Evolutionary conservation across 208 protist genomes (phyloP), one percentile per base, ranked within the genome.

Genomic region (Leishmania major): DNA sequence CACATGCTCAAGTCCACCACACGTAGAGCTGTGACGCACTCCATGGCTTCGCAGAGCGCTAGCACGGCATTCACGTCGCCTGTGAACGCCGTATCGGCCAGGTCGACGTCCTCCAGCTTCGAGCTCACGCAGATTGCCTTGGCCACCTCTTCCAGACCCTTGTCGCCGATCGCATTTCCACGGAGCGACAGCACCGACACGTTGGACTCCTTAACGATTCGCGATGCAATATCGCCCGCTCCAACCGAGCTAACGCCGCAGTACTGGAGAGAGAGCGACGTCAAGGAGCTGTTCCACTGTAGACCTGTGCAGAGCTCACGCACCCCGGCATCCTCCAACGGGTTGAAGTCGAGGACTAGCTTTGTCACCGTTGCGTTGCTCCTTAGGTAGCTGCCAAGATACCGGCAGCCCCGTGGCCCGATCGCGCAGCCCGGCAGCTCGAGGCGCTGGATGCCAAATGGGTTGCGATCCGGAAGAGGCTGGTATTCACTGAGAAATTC

Each of bases 1-100:
- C 97, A 97, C 59, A 96, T 84, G 78, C 97, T 90, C 60, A 98
- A 70, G 77, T 98, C 89, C 28, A 97, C 79, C 2, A 87, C 76
- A 43, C 77, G 89, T 37, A 98, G 73, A 8, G 87, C 86, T 7
- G 57, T 75, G 59, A 87, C 88, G 70, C 79, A 84, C 51, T 96
- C 96, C 0, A 96, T 91, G 13, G 92, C 94, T 47, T 96, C 90
- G 69, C 93, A 94, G n/a, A 98, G 83, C 31, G 85, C 84, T n/a
- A 96, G 88, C 57, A 97, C 78, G 3, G 92, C 90, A 47, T 90
- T 81, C 17, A 67, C 79, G 19, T 84, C 84, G 28, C 80, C 74
- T 37, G 92, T 93, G 73, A 96, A 98, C 19, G 89, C 78, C 11
- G 91, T 97, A 71, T 97, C 94, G 0, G 94, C 91, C 31, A 98